Percentiles rank a stretch among this genome's conserved stretches.
These are phyloP conservation scores for Mortierella antarctica DNA, from an alignment of 192 early-diverging fungal genomes.

Conservation along the genomic window DNA sequence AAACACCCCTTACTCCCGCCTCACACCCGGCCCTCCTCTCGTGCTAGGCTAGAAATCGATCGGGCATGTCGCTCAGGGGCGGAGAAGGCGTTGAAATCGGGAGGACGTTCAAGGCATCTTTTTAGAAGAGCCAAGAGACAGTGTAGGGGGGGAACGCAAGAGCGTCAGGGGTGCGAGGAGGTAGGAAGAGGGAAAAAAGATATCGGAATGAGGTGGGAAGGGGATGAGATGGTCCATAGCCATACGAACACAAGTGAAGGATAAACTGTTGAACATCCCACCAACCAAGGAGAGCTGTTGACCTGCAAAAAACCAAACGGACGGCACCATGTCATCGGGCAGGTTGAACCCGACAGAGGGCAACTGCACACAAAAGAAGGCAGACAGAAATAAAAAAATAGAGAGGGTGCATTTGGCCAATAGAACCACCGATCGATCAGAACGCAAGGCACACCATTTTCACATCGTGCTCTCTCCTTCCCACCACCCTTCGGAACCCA, in stretches of 20 bases:
- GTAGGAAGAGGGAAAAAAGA: neutral
- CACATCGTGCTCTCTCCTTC: no score
- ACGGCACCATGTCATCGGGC: neutral
- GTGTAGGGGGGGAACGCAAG: neutral
- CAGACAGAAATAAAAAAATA: neutral
- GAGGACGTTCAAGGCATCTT: neutral
- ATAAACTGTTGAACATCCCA: no score
- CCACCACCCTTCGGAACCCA: no score
- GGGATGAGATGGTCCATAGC: no score
- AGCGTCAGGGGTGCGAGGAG: no score
- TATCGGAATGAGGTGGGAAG: neutral
- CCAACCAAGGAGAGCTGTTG: neutral
- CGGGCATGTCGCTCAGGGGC: conserved; percentile 5
- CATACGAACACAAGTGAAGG: no score
- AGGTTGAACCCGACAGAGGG: neutral
- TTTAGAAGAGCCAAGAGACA: neutral
- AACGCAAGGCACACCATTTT: no score
- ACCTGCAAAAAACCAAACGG: neutral
- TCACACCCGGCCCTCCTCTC: no score
- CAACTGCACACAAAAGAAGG: no score
- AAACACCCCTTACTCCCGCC: no score
- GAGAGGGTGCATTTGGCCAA: neutral
- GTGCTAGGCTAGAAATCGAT: neutral
- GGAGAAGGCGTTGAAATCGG: neutral
- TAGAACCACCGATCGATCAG: no score